Evolutionary conservation across 108 stramenopile genomes (phyloP), one percentile per base, ranked within the genome.

Genomic region (Schizochytrium sp.): DNA sequence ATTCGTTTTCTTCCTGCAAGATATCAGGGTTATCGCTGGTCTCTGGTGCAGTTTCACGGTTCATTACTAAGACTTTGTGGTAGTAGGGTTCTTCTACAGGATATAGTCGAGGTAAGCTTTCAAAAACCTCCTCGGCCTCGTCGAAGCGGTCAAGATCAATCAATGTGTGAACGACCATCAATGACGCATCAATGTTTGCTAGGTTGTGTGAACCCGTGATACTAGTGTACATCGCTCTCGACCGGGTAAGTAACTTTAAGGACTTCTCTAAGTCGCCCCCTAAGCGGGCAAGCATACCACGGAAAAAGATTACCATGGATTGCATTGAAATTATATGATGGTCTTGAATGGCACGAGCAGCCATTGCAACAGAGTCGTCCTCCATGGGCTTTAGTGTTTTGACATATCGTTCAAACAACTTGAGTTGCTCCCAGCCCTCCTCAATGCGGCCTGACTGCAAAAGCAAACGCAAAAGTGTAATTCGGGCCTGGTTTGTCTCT

Each of bases 61-160:
- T n/a, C 28, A n/a, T n/a, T 60, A n/a, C 1, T n/a, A n/a, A 44
- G 12, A 7, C 64, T 44, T 69, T 69, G 64, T 69, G 64, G 2
- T 69, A 69, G 15, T 69, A 69, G 0, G 64, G 13, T 58, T 58
- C 42, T 44, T 69, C 15, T 44, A 44, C 64, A 1, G 8, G 0
- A 15, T 69, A 38, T 7, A 8, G 28, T 44, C 12, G 64, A 38
- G 64, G 64, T 10, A 69, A 44, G 19, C 5, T 38, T 8, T 38
- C 64, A 12, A 69, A 15, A 44, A 69, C 64, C 28, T 69, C 64
- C 64, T 69, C 64, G 19, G 64, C 64, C 28, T 69, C 64, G 64
- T 69, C 64, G 28, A 69, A 7, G 64, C 64, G 64, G 28, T 15
- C 64, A 38, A 69, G 64, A 69, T 69, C 64, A 15, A 69, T 8